A percentile compares a stretch with the other conserved stretches of the same genome.
Evolutionary conservation across 805 yeast genomes (phyloP).

Genomic region (Metschnikowia proteae): DNA sequence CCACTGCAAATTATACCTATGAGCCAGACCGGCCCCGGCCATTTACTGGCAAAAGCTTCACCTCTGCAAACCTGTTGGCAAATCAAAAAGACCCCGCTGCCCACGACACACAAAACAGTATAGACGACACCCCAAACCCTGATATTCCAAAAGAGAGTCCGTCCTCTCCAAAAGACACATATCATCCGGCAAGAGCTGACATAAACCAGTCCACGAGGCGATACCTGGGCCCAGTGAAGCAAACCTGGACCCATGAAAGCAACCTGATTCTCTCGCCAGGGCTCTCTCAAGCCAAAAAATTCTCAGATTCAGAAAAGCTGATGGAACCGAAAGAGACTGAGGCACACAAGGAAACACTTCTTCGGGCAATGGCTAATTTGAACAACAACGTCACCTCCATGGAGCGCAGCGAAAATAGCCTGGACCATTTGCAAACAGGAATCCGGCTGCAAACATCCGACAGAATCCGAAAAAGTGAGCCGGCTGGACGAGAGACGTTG

Average conservation of each 20-base stretch:
- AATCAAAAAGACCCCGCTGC: background rate
- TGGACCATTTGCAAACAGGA: background rate
- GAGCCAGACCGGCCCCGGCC: conserved; percentile 17
- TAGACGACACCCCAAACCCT: background rate
- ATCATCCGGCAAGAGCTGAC: conserved; percentile 17
- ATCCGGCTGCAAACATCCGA: background rate
- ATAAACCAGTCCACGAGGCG: conserved; percentile 17
- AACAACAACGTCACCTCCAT: conserved; percentile 11
- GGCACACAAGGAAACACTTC: conserved; percentile 13
- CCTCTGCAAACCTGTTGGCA: conserved; percentile 2
- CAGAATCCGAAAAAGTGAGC: conserved; percentile 9
- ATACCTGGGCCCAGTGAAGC: conserved; percentile 15
- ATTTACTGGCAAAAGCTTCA: conserved; percentile 9
- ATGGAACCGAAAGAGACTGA: background rate
- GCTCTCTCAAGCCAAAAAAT: background rate
- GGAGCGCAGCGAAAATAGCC: conserved; percentile 6
- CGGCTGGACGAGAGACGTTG: conserved; percentile 7
- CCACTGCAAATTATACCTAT: conserved; percentile 24
- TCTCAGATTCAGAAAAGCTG: background rate
- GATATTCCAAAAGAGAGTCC: background rate
- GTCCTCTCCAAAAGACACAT: conserved; percentile 1
- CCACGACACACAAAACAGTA: background rate
- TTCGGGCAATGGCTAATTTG: conserved; percentile 18
- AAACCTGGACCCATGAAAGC: conserved; percentile 7
- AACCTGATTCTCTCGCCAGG: conserved; percentile 8